Percentiles rank a stretch among this genome's conserved stretches.
Conservation (phyloP, 495 filamentous ascomycete species). For the Amorphotheca resinae region DNA sequence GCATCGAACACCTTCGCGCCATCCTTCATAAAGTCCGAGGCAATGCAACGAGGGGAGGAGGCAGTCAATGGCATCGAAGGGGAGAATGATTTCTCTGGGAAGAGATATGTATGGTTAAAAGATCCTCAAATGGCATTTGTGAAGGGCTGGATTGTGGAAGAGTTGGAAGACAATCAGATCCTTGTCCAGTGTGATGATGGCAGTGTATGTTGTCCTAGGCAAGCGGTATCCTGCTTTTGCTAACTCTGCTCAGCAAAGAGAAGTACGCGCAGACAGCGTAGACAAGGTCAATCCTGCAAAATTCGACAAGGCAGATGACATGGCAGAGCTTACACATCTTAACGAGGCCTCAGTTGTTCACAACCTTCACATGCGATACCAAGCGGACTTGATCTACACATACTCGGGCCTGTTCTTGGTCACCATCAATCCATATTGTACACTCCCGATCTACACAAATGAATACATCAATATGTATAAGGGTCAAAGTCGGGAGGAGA, state of each 20-base stretch:
- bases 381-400: slow-evolving; percentile 94
- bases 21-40: slow-evolving; percentile 82
- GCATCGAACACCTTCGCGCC: slow-evolving; percentile 76
- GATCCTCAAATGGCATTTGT: slow-evolving; percentile 81
- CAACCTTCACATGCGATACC: slow-evolving; percentile 87
- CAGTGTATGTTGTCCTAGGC: slow-evolving; percentile 43
- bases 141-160: slow-evolving; percentile 81
- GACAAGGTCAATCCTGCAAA: slow-evolving; percentile 99
- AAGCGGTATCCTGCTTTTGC: not conserved
- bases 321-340: slow-evolving; percentile 95
- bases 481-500: slow-evolving; percentile 79
- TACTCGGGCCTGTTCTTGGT: slow-evolving; percentile 97
- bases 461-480: slow-evolving; percentile 97
- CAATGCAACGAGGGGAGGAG: slow-evolving; percentile 51
- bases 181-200: slow-evolving; percentile 92
- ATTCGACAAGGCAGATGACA: slow-evolving; percentile 98
- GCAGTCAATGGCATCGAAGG: slow-evolving; percentile 70
- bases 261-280: slow-evolving; percentile 69
- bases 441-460: slow-evolving; percentile 88
- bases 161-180: slow-evolving; percentile 50
- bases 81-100: slow-evolving; percentile 98
- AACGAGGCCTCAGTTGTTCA: slow-evolving; percentile 98
- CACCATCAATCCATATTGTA: slow-evolving; percentile 92
- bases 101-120: slow-evolving; percentile 92
- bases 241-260: slow-evolving; percentile 53